Base-by-base conservation (phyloP, 805 yeast genomes). In the Wickerhamiella brachini region DNA sequence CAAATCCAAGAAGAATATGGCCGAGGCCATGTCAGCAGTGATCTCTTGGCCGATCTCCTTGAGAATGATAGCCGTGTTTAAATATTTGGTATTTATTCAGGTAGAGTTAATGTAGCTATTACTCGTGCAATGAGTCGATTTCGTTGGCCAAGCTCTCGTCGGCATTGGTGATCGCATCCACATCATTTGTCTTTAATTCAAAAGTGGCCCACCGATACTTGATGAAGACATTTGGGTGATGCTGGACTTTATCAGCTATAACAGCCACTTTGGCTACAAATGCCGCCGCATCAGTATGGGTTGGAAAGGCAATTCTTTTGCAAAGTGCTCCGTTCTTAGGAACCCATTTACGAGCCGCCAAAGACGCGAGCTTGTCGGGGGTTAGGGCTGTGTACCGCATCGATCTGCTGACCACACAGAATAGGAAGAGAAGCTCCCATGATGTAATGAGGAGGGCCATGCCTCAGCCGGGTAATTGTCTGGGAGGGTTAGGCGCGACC, bases 1-100 rank as follows among this genome's bases (percentile, higher is more conserved):
- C 59, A 75, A 73, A 64, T 82, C 87, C 52, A 83, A 72, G 58
- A 83, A 79, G 57, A 78, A 83, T 47, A 83, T 73, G 51, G 81
- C 82, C 47, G 86, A 81, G 39, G 85, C 85, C 85, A 81, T 55
- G 47, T 18, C 39, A 41, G 22, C 18, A 29, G 34, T 21, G 45
- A 15, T 21, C 23, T n/a, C n/a, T n/a, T n/a, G n/a, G n/a, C n/a
- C n/a, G n/a, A n/a, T n/a, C n/a, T n/a, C n/a, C n/a, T n/a, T n/a
- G n/a, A n/a, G n/a, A n/a, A n/a, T n/a, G n/a, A n/a, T n/a, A n/a
- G n/a, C n/a, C n/a, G n/a, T n/a, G n/a, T n/a, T n/a, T n/a, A n/a
- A n/a, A n/a, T n/a, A n/a, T n/a, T n/a, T n/a, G n/a, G n/a, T 24
- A 24, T 24, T 24, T 24, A 24, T 24, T 24, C 8, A 24, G 26